Conservation (phyloP, 2,329 filamentous ascomycete genomes). For the Colletotrichum coccodes region DNA sequence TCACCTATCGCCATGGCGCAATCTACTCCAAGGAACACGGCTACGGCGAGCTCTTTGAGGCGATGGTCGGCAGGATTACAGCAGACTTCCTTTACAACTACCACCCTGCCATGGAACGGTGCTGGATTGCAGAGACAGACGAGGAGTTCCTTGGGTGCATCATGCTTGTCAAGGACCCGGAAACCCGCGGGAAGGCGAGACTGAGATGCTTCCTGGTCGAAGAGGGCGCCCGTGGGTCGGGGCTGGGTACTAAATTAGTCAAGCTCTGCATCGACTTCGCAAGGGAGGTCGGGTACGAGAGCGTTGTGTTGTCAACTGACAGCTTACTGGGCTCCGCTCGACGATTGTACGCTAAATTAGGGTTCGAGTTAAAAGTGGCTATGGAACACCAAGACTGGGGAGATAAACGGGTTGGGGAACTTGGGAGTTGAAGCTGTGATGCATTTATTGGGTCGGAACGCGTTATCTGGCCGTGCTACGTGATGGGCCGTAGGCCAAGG, state of each 20-base stretch:
- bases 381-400: slow-evolving; percentile 16
- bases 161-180: slow-evolving; percentile 35
- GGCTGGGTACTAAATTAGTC: slow-evolving; percentile 33
- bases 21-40: slow-evolving; percentile 36
- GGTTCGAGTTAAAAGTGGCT: slow-evolving; percentile 28
- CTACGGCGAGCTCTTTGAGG: slow-evolving; percentile 36
- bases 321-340: slow-evolving; percentile 32
- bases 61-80: slow-evolving; percentile 35
- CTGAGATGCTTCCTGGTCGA: slow-evolving; percentile 40
- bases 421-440: slow-evolving; percentile 28
- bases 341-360: slow-evolving; percentile 34
- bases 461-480: too few species aligned
- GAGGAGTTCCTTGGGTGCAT: slow-evolving; percentile 39
- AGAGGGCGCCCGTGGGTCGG: slow-evolving; percentile 33
- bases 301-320: slow-evolving; percentile 35
- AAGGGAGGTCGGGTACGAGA: slow-evolving; percentile 32
- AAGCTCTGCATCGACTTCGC: slow-evolving; percentile 35
- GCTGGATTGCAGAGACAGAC: slow-evolving; percentile 40
- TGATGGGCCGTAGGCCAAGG: too few species aligned
- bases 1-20: slow-evolving; percentile 37
- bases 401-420: not conserved
- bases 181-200: slow-evolving; percentile 32
- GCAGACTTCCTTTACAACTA: slow-evolving; percentile 39
- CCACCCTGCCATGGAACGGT: slow-evolving; percentile 37
- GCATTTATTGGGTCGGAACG: too few species aligned